A percentile compares a stretch with the other conserved stretches of the same genome.
These are phyloP conservation scores for Epichloe coenophiala DNA, from an alignment of 2,329 filamentous ascomycete genomes.

Conservation along the genomic window DNA sequence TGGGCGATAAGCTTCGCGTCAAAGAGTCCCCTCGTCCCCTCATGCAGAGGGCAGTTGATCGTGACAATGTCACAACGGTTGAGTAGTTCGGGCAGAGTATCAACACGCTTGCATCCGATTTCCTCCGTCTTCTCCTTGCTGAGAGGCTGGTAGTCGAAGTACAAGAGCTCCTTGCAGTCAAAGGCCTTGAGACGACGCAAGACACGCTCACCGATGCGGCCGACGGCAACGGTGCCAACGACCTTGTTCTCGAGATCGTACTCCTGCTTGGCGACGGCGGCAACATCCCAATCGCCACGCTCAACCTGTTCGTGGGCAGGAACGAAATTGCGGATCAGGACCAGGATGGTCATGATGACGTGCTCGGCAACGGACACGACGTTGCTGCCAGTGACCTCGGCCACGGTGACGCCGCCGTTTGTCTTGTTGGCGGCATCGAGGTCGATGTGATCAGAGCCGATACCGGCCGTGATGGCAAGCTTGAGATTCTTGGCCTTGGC, in stretches of 20 bases:
- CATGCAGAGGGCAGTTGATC: slow-evolving; percentile 98
- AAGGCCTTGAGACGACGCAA: slow-evolving; percentile 92
- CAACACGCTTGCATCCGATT: slow-evolving; percentile 86
- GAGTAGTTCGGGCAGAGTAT: slow-evolving; percentile 84
- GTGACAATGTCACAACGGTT: slow-evolving; percentile 93
- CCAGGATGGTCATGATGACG: slow-evolving; percentile 96
- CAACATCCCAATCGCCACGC: slow-evolving; percentile 87
- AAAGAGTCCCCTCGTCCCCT: slow-evolving; percentile 92
- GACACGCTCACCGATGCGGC: slow-evolving; percentile 96
- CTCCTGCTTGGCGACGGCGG: slow-evolving; percentile 93
- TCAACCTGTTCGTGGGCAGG: slow-evolving; percentile 91
- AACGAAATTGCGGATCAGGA: slow-evolving; percentile 94
- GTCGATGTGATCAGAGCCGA: slow-evolving; percentile 97
- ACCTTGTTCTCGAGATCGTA: slow-evolving; percentile 96
- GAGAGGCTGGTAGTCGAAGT: slow-evolving; percentile 98
- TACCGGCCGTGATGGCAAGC: slow-evolving; percentile 91
- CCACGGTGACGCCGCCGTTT: slow-evolving; percentile 93
- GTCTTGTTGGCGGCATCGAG: slow-evolving; percentile 94
- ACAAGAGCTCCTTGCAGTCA: slow-evolving; percentile 98
- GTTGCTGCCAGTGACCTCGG: slow-evolving; percentile 95
- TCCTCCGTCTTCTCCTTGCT: slow-evolving; percentile 76
- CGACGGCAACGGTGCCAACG: slow-evolving; percentile 92
- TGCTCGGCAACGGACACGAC: slow-evolving; percentile 98
- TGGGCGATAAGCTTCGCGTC: slow-evolving; percentile 97
- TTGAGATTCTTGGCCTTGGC: slow-evolving; percentile 99